Conservation (phyloP, 139 green algal genomes). For the Picochlorum sp. region DNA sequence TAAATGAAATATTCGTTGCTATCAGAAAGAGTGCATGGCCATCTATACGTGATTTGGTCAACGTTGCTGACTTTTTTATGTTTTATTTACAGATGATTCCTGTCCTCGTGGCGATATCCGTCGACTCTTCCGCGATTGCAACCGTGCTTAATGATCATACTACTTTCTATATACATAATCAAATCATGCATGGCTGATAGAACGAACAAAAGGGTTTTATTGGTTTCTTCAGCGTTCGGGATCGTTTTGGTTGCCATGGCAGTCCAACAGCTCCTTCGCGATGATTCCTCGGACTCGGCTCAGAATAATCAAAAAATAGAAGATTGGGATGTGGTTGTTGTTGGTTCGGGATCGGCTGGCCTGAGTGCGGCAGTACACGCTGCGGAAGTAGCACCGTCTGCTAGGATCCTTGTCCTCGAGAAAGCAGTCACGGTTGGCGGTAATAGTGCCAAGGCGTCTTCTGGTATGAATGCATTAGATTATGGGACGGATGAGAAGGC, state of each 20-base stretch:
- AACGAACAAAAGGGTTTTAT: no score
- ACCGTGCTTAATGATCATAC: no score
- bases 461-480: conserved; percentile 62
- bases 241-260: not conserved
- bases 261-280: not conserved
- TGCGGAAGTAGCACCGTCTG: not conserved
- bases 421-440: conserved; percentile 54
- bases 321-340: conserved; percentile 30
- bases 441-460: conserved; percentile 62
- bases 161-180: no score
- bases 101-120: no score
- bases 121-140: no score
- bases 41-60: no score
- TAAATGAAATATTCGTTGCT: not conserved
- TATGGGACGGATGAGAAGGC: conserved; percentile 14
- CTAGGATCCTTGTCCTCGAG: conserved; percentile 51
- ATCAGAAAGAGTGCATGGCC: no score
- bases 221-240: not conserved
- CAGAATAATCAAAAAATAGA: no score
- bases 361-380: conserved; percentile 35
- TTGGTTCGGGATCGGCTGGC: conserved; percentile 53
- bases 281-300: no score
- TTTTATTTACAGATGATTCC: no score
- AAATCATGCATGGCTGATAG: no score
- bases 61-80: no score